Conservation (phyloP, 1,139 yeast species). For the Suhomyces terraborum region DNA sequence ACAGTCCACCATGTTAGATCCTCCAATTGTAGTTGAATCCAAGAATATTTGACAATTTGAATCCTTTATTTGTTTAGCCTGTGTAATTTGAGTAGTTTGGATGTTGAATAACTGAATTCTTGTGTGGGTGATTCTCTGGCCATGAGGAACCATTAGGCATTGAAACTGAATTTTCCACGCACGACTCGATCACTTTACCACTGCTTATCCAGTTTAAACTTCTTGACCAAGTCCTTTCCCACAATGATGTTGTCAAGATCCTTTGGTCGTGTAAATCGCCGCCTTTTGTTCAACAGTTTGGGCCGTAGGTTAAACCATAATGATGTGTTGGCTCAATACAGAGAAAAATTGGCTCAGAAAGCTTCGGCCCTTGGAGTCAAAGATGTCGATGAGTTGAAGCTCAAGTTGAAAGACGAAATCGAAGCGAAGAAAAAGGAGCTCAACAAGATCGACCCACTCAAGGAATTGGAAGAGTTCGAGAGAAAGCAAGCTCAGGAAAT, state of each 20-base stretch:
- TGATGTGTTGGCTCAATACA: conserved; percentile 23
- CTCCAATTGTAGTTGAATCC: no score
- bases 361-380: conserved; percentile 42
- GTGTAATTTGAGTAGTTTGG: no score
- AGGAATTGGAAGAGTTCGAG: conserved; percentile 63
- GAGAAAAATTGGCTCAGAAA: conserved; percentile 36
- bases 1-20: no score
- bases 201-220: conserved; percentile 3
- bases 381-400: conserved; percentile 63
- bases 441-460: conserved; percentile 67
- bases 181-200: conserved; percentile 7
- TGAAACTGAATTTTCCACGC: conserved; percentile 6
- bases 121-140: no score
- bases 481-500: conserved; percentile 34
- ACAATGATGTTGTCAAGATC: conserved; percentile 9
- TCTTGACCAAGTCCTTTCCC: background rate
- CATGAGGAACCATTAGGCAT: no score
- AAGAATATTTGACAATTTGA: no score
- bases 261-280: conserved; percentile 5
- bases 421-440: conserved; percentile 57
- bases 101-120: no score
- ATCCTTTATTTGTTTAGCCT: no score
- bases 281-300: background rate
- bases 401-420: conserved; percentile 62
- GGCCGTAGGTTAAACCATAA: conserved; percentile 7